Evolutionary conservation across 2,329 filamentous ascomycete genomes (phyloP).

Genomic region (Ilyonectria mors-panacis): DNA sequence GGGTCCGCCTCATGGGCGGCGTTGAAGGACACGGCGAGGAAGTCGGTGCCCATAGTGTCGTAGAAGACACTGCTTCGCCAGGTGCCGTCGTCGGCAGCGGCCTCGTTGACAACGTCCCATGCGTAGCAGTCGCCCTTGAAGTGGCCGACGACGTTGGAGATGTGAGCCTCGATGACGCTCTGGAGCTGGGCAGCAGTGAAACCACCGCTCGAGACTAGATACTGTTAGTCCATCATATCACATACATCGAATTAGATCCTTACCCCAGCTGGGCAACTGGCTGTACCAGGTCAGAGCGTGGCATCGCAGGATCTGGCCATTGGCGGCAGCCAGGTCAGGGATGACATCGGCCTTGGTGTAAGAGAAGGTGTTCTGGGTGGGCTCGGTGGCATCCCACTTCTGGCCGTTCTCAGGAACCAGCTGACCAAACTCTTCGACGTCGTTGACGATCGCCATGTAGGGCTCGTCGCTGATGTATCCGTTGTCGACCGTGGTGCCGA

Average conservation of each 20-base stretch:
- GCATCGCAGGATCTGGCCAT: slow-evolving; percentile 71
- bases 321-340: slow-evolving; percentile 62
- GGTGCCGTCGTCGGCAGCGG: slow-evolving; percentile 69
- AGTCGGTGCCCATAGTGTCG: slow-evolving; percentile 68
- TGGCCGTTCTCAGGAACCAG: slow-evolving; percentile 76
- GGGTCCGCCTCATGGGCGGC: slow-evolving; percentile 69
- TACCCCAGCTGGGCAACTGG: slow-evolving; percentile 50
- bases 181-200: slow-evolving; percentile 74
- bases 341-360: slow-evolving; percentile 71
- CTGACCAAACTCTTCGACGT: slow-evolving; percentile 73
- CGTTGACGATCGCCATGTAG: slow-evolving; percentile 69
- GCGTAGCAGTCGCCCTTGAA: slow-evolving; percentile 73
- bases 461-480: slow-evolving; percentile 65
- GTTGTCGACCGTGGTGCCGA: slow-evolving; percentile 77
- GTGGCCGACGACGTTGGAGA: slow-evolving; percentile 70
- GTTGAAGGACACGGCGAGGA: slow-evolving; percentile 71
- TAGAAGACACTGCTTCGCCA: slow-evolving; percentile 69
- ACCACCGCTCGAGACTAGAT: slow-evolving; percentile 43
- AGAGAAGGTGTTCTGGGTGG: slow-evolving; percentile 68
- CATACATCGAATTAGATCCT: neutral
- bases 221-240: neutral
- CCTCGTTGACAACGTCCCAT: slow-evolving; percentile 79
- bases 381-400: slow-evolving; percentile 76
- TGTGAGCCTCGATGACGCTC: slow-evolving; percentile 67
- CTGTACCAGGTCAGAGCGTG: slow-evolving; percentile 71